Percentiles rank a stretch among this genome's conserved stretches.
Evolutionary conservation across 345 rosid genomes (phyloP).

Genomic region (Pugionium dolabratum): DNA sequence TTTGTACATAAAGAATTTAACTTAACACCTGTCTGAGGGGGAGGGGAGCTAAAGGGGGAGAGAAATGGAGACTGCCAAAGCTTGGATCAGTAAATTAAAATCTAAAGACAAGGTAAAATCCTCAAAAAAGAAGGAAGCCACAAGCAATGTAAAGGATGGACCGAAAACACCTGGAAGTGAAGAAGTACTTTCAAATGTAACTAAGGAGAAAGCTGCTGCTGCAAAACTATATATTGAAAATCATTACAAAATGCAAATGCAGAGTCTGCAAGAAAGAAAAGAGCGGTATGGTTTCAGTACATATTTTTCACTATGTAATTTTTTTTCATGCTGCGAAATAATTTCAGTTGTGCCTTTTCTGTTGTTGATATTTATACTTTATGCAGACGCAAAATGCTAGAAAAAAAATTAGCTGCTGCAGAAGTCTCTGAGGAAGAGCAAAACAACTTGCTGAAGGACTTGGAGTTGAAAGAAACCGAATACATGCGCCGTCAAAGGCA

Average conservation of each 20-base stretch:
- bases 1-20: constrained; percentile 17
- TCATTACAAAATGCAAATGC: constrained; percentile 97
- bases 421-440: constrained; percentile 96
- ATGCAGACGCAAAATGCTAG: constrained; percentile 76
- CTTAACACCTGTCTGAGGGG: background rate
- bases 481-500: constrained; percentile 97
- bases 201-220: constrained; percentile 92
- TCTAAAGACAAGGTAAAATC: constrained; percentile 72
- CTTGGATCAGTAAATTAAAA: constrained; percentile 76
- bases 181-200: constrained; percentile 86
- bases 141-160: constrained; percentile 59
- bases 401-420: constrained; percentile 93
- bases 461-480: constrained; percentile 94
- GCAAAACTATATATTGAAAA: constrained; percentile 94
- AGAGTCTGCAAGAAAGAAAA: constrained; percentile 75
- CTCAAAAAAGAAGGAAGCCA: constrained; percentile 66
- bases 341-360: background rate
- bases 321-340: background rate
- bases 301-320: background rate
- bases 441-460: constrained; percentile 69
- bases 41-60: background rate
- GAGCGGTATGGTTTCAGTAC: constrained; percentile 61
- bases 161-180: constrained; percentile 61
- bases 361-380: background rate
- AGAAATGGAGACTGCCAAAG: constrained; percentile 70